Percentiles rank a stretch among this genome's conserved stretches.
These are phyloP conservation scores for Diplodia corticola DNA, from an alignment of 2,329 filamentous ascomycete species.

Conservation along the genomic window DNA sequence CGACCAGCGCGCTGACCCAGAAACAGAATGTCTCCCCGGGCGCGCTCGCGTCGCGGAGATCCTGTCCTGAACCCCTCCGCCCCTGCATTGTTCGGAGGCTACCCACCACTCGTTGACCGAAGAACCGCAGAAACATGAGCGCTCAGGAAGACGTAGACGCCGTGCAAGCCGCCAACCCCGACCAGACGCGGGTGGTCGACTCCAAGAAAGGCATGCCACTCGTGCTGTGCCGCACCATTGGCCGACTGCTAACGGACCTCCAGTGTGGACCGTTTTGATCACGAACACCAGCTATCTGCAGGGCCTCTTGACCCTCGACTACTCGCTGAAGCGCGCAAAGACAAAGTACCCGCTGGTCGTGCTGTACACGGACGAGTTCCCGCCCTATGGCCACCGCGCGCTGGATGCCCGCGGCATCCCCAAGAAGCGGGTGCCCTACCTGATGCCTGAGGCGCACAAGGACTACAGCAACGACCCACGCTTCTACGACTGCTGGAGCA, in stretches of 20 bases:
- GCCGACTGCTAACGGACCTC: slow-evolving; percentile 21
- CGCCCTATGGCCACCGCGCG: slow-evolving; percentile 65
- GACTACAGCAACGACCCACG: slow-evolving; percentile 76
- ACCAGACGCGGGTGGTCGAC: slow-evolving; percentile 31
- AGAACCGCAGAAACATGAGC: background rate
- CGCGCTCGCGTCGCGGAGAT: slow-evolving; percentile 15
- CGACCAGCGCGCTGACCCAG: slow-evolving; percentile 11
- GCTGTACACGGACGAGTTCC: slow-evolving; percentile 79
- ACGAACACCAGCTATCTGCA: slow-evolving; percentile 81
- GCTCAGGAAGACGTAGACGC: slow-evolving; percentile 5
- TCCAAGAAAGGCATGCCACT: slow-evolving; percentile 39
- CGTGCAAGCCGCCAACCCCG: slow-evolving; percentile 26
- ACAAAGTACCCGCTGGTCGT: slow-evolving; percentile 78
- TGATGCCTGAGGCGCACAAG: slow-evolving; percentile 64
- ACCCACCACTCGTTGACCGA: background rate
- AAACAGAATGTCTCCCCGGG: slow-evolving; percentile 13
- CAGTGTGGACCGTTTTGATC: slow-evolving; percentile 86
- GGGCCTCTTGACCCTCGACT: slow-evolving; percentile 78
- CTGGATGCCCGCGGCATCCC: slow-evolving; percentile 69
- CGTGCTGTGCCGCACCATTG: background rate
- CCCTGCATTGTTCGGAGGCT: slow-evolving; percentile 4
- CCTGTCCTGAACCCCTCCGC: slow-evolving; percentile 16
- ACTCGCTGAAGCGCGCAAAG: slow-evolving; percentile 65
- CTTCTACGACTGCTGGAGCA: slow-evolving; percentile 90
- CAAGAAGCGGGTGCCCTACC: slow-evolving; percentile 68